Evolutionary conservation across 2,329 filamentous ascomycete genomes (phyloP), one percentile per base, ranked within the genome.

Genomic region (Colletotrichum cordylinicola): DNA sequence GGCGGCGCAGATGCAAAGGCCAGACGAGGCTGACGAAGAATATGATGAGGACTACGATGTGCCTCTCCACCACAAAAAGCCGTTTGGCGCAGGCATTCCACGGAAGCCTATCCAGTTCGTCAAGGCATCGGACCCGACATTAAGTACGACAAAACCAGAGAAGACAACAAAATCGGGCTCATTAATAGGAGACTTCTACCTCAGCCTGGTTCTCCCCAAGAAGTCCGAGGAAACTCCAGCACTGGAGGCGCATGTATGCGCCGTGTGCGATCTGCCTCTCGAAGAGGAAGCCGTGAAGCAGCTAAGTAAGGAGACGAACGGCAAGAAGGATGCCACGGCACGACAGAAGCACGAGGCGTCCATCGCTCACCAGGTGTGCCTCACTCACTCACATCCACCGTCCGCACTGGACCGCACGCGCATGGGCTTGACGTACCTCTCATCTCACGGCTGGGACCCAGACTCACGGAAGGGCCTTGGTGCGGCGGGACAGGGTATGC

Each of bases 391-490:
- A 1, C 92, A 94, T 74, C 93, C 93, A 8, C 94, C 94, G 1
- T 95, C 94, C 0, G 89, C 93, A 16, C 86, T 96, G 24, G 93
- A 95, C 82, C 90, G 94, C 39, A 90, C 88, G 6, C 89, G 94
- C 61, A 94, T 94, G 88, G 94, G 94, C 0, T 85, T 96, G 8
- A 86, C 90, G 7, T 91, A 94, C 33, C 88, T 96, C 37, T 87
- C 91, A 68, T 88, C 90, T 1, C 90, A 94, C 74, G 94, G 94
- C 33, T 96, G 94, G 92, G 93, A 96, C 79, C 93, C 94, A 0
- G 94, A 96, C 83, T 87, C 91, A 33, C 88, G 95, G 4, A 84
- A 86, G 18, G 96, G 96, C 0, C 88, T 98, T 0, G 96, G 96
- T 0, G 90, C 90, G 12, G 85, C 86, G 3, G 93, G 94, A 1